phyloP scores from a whole-genome alignment of 148 eudicot species.

The Arbutus unedo region DNA sequence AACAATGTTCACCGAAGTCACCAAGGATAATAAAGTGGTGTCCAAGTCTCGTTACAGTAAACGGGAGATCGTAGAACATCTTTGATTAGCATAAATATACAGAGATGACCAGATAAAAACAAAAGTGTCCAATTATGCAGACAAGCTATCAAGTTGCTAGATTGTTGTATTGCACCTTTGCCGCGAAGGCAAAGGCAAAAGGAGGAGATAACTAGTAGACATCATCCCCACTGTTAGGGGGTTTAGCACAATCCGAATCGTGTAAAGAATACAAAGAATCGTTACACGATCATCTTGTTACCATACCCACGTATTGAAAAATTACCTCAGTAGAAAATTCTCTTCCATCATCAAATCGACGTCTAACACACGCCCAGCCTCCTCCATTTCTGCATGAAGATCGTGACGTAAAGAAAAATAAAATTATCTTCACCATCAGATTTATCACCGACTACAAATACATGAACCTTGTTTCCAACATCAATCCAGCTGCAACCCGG shows the following conservation, averaged over 20 bases:
- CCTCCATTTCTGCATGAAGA: slow-evolving; percentile 21
- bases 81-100: too few species aligned
- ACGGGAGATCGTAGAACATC: too few species aligned
- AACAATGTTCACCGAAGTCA: too few species aligned
- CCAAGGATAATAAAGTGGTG: too few species aligned
- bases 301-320: not conserved
- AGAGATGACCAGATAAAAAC: too few species aligned
- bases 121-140: not conserved
- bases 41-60: too few species aligned
- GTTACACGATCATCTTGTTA: not conserved
- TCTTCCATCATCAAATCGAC: not conserved
- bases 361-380: not conserved
- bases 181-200: not conserved
- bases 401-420: slow-evolving; percentile 12
- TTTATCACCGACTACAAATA: slow-evolving; percentile 24
- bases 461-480: slow-evolving; percentile 21
- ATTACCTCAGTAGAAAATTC: not conserved
- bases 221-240: not conserved
- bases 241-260: not conserved
- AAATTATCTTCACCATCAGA: slow-evolving; percentile 12
- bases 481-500: slow-evolving; percentile 24
- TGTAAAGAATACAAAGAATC: not conserved
- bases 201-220: not conserved
- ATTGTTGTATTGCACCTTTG: not conserved
- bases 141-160: not conserved